Evolutionary conservation across 208 protist species (phyloP).

Genomic region (Trypanosomatidae sp.): DNA sequence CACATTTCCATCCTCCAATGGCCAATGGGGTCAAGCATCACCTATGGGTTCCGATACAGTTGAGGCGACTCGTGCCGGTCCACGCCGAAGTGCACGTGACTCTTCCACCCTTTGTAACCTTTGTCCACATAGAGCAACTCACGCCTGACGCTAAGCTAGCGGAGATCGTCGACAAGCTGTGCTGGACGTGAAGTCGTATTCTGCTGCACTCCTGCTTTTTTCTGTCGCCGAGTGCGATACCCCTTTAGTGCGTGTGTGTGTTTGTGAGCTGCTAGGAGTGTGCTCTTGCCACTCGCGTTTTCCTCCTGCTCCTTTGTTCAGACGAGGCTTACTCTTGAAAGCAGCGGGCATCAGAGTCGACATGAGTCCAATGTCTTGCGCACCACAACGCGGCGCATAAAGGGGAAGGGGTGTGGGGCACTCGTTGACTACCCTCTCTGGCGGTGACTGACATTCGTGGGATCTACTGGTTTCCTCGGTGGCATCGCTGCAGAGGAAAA

Average conservation of each 20-base stretch:
- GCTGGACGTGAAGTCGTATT: background rate
- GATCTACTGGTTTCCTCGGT: no score
- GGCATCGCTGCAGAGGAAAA: background rate
- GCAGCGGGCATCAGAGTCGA: no score
- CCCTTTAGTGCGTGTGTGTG: background rate
- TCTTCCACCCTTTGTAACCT: background rate
- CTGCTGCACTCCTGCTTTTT: background rate
- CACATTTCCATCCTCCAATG: background rate
- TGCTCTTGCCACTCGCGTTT: no score
- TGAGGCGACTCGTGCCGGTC: background rate
- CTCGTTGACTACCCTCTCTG: no score
- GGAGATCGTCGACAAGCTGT: background rate
- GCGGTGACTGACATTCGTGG: no score
- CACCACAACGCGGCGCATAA: no score
- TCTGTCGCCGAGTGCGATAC: background rate
- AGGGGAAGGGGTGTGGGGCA: no score
- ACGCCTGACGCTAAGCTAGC: background rate
- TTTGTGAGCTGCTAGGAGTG: no score
- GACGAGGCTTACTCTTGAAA: no score
- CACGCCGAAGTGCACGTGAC: background rate
- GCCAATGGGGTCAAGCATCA: background rate
- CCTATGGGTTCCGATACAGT: background rate
- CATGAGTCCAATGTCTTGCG: no score
- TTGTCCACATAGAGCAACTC: slow-evolving; percentile 2
- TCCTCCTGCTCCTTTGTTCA: no score